Percentiles rank a stretch among this genome's conserved stretches.
These are phyloP conservation scores for Microsporum audouinii DNA, from an alignment of 2,329 filamentous ascomycete genomes.

Conservation along the genomic window DNA sequence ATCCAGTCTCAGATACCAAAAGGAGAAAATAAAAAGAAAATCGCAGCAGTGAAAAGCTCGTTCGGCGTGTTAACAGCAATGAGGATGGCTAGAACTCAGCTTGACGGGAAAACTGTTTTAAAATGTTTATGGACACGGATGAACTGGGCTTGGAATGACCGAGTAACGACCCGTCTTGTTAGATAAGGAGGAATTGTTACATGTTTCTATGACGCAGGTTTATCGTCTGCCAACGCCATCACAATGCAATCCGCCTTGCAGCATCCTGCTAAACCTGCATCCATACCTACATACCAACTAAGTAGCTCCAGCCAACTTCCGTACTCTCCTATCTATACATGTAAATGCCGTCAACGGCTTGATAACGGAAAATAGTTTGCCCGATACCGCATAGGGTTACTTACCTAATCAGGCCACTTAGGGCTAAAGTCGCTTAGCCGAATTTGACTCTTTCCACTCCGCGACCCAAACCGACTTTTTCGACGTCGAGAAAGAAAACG, in stretches of 20 bases:
- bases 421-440: slow-evolving; percentile 35
- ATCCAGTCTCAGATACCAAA: background rate
- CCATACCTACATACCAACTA: background rate
- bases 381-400: slow-evolving; percentile 1
- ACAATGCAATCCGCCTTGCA: background rate
- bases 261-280: background rate
- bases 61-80: background rate
- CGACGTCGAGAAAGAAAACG: slow-evolving; percentile 10
- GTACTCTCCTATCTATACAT: background rate
- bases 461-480: slow-evolving; percentile 8
- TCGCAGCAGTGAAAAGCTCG: background rate
- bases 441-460: slow-evolving; percentile 23
- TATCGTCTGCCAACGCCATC: background rate
- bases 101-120: background rate
- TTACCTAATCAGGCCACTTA: slow-evolving; percentile 16
- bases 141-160: background rate
- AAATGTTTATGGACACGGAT: background rate
- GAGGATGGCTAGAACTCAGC: background rate
- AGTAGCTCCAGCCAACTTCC: background rate
- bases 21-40: background rate
- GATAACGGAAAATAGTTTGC: background rate
- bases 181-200: background rate
- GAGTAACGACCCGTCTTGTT: background rate
- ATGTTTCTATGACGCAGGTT: background rate
- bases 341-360: background rate